Conservation (phyloP, 2,329 filamentous ascomycete genomes). For the Phyllachora maydis region DNA sequence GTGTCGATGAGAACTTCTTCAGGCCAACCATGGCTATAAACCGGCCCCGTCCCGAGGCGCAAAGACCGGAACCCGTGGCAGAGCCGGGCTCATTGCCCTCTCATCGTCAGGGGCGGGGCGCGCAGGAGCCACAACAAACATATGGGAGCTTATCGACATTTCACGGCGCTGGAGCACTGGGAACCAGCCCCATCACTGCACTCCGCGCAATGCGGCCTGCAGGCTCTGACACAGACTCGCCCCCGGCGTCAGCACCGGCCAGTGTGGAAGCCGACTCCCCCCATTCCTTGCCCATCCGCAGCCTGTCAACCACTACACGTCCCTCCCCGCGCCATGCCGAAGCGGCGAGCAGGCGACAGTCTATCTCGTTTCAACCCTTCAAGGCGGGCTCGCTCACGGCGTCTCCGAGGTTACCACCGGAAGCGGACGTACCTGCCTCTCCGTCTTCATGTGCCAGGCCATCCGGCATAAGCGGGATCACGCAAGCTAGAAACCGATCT, state of each 20-base stretch:
- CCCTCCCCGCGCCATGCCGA: constrained; percentile 24
- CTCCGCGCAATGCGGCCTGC: constrained; percentile 45
- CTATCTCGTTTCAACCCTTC: constrained; percentile 85
- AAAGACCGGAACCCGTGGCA: constrained; percentile 12
- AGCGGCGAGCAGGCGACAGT: constrained; percentile 45
- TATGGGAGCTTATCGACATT: constrained; percentile 86
- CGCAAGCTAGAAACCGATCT: constrained; percentile 45
- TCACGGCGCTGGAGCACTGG: constrained; percentile 55
- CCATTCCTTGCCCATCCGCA: constrained; percentile 30
- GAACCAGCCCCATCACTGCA: constrained; percentile 72
- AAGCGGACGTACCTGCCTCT: constrained; percentile 31
- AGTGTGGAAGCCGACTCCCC: constrained; percentile 22
- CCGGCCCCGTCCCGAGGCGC: too few species aligned
- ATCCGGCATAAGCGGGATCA: constrained; percentile 24
- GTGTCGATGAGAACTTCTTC: constrained; percentile 73
- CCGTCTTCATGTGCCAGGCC: constrained; percentile 28
- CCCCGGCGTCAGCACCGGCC: constrained; percentile 26
- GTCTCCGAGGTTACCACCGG: constrained; percentile 38
- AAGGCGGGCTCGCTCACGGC: constrained; percentile 90
- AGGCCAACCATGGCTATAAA: constrained; percentile 52
- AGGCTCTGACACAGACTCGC: constrained; percentile 41
- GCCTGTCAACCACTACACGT: constrained; percentile 10
- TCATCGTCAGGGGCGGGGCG: constrained; percentile 22
- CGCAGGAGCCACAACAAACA: constrained; percentile 49
- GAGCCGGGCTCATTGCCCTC: constrained; percentile 62